phyloP scores from a whole-genome alignment of 345 rosid species.

The Dovyalis caffra region DNA sequence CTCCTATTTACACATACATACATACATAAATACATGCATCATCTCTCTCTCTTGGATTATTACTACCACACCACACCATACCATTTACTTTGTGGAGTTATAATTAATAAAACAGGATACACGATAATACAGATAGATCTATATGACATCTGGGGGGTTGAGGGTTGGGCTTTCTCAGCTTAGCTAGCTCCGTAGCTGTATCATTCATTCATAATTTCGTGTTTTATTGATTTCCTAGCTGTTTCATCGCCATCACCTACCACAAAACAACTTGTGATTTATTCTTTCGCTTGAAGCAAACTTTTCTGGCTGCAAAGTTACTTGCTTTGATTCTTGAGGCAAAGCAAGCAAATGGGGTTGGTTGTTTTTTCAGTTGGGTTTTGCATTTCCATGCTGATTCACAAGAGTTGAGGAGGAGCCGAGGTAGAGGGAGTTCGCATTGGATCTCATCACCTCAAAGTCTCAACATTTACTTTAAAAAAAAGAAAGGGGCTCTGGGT shows the following conservation, averaged over 20 bases:
- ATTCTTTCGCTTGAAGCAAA: neutral
- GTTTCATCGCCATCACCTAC: neutral
- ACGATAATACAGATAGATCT: slow-evolving; percentile 8
- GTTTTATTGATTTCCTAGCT: neutral
- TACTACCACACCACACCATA: neutral
- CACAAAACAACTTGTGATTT: neutral
- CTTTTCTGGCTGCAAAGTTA: neutral
- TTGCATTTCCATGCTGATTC: neutral
- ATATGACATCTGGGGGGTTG: neutral
- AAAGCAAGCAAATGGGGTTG: neutral
- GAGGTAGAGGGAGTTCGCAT: neutral
- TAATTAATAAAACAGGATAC: neutral
- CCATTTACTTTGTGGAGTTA: neutral
- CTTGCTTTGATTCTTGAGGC: neutral
- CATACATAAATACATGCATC: neutral
- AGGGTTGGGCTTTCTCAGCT: neutral
- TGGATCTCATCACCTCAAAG: neutral
- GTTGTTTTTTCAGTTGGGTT: neutral
- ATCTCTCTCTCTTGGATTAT: slow-evolving; percentile 22
- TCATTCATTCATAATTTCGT: neutral
- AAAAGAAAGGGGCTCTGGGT: neutral
- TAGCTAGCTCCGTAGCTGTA: neutral
- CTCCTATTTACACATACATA: neutral
- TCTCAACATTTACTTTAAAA: neutral
- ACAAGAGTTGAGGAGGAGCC: neutral